Base-by-base conservation (phyloP, 2,329 filamentous ascomycete species). In the Botryosphaeria dothidea region DNA sequence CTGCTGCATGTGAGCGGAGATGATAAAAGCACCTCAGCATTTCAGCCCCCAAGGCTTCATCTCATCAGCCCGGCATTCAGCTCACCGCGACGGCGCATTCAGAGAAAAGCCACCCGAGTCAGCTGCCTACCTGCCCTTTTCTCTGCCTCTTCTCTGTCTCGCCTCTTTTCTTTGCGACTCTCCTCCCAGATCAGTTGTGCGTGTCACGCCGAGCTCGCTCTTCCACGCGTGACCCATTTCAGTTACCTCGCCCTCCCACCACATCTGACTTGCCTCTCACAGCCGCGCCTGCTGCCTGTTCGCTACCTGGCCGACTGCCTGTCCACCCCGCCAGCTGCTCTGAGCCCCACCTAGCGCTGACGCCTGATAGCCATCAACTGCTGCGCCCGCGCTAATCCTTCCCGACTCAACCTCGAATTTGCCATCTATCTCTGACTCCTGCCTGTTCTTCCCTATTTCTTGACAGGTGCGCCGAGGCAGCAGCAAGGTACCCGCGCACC, bases 141-240 rank as follows among this genome's bases (percentile, higher is more conserved):
- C 17, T 38, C 45, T 13, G 17, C 17, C 23, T 61, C 41, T 48
- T 19, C 31, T 51, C 46, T 62, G 29, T 57, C 62, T 54, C 49
- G 41, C 21, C 51, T 57, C 21, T 38, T 49, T 41, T 31, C 29
- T 41, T 29, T 38, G 23, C 51, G 23, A 41, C 25, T 15, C 41
- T 48, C 21, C 21, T 6, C 11, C 31, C 21, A n/a, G 21, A 48
- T 57, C 62, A 64, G 38, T 64, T 31, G 62, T 49, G 41, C 52
- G 43, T 23, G 62, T 64, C 62, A 64, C 62, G 62, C 62, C 41
- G 25, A 19, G 43, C 38, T 57, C 51, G 49, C 51, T 54, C 48
- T 21, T 9, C 2, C n/a, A 23, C 62, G 51, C 46, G 62, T 64
- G 62, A 64, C 51, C 61, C 27, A 25, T 64, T 48, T 21, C 61